Base-by-base conservation (phyloP, 2,329 filamentous ascomycete genomes). In the Pseudogymnoascus pannorum region DNA sequence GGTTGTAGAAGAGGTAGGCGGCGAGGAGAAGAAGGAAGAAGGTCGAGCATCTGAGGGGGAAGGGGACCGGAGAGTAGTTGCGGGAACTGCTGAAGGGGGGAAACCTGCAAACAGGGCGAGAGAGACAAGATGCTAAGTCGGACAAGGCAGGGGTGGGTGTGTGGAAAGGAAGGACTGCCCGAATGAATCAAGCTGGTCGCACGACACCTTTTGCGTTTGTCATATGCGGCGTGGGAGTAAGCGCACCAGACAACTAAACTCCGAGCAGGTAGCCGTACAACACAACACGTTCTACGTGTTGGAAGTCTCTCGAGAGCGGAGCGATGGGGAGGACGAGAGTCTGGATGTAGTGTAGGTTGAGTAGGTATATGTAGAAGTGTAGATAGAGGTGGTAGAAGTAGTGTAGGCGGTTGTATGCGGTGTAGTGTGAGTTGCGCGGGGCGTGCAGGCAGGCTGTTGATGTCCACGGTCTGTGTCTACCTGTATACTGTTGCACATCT, bases 191-290 rank as follows among this genome's bases (percentile, higher is more conserved):
- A 33, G 24, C 48, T 57, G 66, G 69, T 72, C 68, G 70, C 70
- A 67, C 71, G 69, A 71, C 68, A 70, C 62, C 66, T 68, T 67
- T 70, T 70, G 38, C 70, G 69, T 71, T 72, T 72, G 71, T 71
- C 70, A 70, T 71, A 70, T 70, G 70, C 67, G 66, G 67, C 66
- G 64, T 66, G 58, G 38, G 62, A 67, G 63, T 64, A 66, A 66
- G 69, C 66, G 68, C 63, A 66, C 51, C 26, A 40, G 35, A 58
- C 18, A 42, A 42, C 61, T 65, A 66, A 62, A 64, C 54, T 66
- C 64, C 57, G 67, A 63, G 69, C 66, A 71, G 69, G 70, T 68
- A 72, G 66, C 70, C 69, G 69, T 64, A 58, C 18, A 58, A 64
- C 60, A 29, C 24, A 33, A 57, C 48, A 42, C 38, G 38, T 42